Base-by-base conservation (phyloP, 495 filamentous ascomycete species). In the Ramalina peruviana region DNA sequence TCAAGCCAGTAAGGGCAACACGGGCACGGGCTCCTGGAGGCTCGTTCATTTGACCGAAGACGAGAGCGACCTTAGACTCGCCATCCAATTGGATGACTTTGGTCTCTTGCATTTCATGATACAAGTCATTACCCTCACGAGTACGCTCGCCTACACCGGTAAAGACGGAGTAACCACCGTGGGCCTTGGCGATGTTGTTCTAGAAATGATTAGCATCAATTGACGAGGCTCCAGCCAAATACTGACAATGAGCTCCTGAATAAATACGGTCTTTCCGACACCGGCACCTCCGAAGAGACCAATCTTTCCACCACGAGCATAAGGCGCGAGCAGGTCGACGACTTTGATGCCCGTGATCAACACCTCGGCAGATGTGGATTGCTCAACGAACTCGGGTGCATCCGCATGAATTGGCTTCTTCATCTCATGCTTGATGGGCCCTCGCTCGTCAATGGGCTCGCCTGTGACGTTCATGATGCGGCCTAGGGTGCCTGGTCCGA, bases 31-130 rank as follows among this genome's bases (percentile, higher is more conserved):
- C 92, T 78, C 92, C 92, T 53, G 92, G 92, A 67, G 92, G 92
- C 75, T 98, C 92, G 81, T 98, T 97, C 92, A 98, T 98, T 78
- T 98, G 92, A 79, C 92, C 92, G 78, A 98, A 98, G 58, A 97
- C 92, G 58, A 98, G 80, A 55, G 92, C 86, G 74, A 97, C 92
- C 84, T 98, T 98, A 69, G 92, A 98, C 62, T 94, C 88, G 73
- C 92, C 92, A 56, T 98, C 92, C 54, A 98, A 86, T 71, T 98
- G 77, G 74, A 98, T 98, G 80, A 98, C 92, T 74, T 82, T 81
- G 65, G 92, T 98, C 78, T 98, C 89, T 79, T 98, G 92, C 92
- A 98, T 98, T 85, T 98, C 92, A 78, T 98, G 93, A 84, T 98
- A 98, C 80, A 98, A 74, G 83, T 98, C 92, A 82, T 98, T 98